Evolutionary conservation across 345 rosid genomes (phyloP).

Genomic region (Jatropha curcas): DNA sequence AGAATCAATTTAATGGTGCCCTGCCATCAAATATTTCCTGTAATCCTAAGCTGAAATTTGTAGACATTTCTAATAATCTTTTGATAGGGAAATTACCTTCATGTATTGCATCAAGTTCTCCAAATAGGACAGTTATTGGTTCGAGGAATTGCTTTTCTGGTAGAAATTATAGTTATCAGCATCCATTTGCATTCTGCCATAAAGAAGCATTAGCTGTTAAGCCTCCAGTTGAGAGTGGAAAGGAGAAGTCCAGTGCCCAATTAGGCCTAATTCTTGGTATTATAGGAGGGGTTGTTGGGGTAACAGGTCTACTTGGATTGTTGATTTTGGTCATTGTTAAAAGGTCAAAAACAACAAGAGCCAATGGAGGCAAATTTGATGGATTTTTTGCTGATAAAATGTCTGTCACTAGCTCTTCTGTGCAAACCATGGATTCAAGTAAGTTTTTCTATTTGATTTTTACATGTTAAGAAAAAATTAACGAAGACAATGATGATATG

Average conservation of each 20-base stretch:
- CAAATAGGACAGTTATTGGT: slow-evolving; percentile 56
- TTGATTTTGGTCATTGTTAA: slow-evolving; percentile 43
- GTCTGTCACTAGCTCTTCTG: slow-evolving; percentile 55
- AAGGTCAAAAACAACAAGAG: slow-evolving; percentile 40
- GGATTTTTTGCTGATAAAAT: slow-evolving; percentile 46
- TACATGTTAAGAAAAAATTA: no score
- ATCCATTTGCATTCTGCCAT: slow-evolving; percentile 64
- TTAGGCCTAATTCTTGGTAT: slow-evolving; percentile 56
- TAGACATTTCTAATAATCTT: slow-evolving; percentile 73
- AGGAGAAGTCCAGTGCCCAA: slow-evolving; percentile 38
- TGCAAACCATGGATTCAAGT: slow-evolving; percentile 59
- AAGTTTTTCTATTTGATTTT: slow-evolving; percentile 27
- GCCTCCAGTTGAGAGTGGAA: slow-evolving; percentile 37
- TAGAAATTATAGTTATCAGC: slow-evolving; percentile 56
- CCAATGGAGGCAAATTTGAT: slow-evolving; percentile 33
- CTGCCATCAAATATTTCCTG: slow-evolving; percentile 53
- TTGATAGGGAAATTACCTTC: slow-evolving; percentile 67
- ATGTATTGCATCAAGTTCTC: slow-evolving; percentile 46
- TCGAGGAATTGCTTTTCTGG: slow-evolving; percentile 78
- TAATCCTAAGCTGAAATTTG: slow-evolving; percentile 42
- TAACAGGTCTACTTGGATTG: slow-evolving; percentile 41
- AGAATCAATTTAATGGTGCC: slow-evolving; percentile 58
- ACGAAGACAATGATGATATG: no score
- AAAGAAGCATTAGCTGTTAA: slow-evolving; percentile 76
- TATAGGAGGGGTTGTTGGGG: slow-evolving; percentile 53